Conservation (phyloP, 805 yeast species). For the Ogataea henricii region DNA sequence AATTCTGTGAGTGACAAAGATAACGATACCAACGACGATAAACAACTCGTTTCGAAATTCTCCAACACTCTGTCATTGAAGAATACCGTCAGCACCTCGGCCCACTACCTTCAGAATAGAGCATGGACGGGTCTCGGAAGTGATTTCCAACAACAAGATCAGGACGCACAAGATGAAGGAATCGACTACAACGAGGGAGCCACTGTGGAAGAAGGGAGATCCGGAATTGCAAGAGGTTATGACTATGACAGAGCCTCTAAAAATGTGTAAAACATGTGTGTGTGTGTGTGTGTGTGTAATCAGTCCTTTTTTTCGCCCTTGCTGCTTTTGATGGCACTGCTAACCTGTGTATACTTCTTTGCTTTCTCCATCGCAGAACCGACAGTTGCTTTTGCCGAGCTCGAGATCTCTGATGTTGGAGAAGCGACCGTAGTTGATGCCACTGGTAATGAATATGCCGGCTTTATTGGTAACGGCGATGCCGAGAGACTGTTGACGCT, state of each 20-base stretch:
- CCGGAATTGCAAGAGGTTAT: slow-evolving; percentile 91
- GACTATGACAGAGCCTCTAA: slow-evolving; percentile 38
- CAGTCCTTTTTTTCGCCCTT: slow-evolving; percentile 36
- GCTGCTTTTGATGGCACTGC: slow-evolving; percentile 22
- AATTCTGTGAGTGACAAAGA: slow-evolving; percentile 24
- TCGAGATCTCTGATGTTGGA: slow-evolving; percentile 15
- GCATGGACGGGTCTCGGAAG: slow-evolving; percentile 91
- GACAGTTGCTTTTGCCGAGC: slow-evolving; percentile 5
- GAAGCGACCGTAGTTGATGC: slow-evolving; percentile 19
- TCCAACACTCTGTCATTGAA: slow-evolving; percentile 64
- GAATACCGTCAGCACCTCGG: slow-evolving; percentile 88
- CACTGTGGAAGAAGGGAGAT: slow-evolving; percentile 73
- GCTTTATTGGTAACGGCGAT: slow-evolving; percentile 24
- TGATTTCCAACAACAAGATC: slow-evolving; percentile 50
- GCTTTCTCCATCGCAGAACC: slow-evolving; percentile 9
- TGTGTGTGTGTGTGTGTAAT: too few species aligned
- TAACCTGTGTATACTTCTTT: slow-evolving; percentile 22
- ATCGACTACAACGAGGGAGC: slow-evolving; percentile 64
- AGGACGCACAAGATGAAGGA: slow-evolving; percentile 38
- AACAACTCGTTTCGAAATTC: slow-evolving; percentile 55
- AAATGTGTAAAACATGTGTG: background rate
- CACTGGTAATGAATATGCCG: slow-evolving; percentile 22
- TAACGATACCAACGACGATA: slow-evolving; percentile 19
- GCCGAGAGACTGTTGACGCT: slow-evolving; percentile 8
- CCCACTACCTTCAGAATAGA: slow-evolving; percentile 67